These are phyloP conservation scores for Knufia petricola DNA, from an alignment of 2,329 filamentous ascomycete genomes.

Conservation along the genomic window DNA sequence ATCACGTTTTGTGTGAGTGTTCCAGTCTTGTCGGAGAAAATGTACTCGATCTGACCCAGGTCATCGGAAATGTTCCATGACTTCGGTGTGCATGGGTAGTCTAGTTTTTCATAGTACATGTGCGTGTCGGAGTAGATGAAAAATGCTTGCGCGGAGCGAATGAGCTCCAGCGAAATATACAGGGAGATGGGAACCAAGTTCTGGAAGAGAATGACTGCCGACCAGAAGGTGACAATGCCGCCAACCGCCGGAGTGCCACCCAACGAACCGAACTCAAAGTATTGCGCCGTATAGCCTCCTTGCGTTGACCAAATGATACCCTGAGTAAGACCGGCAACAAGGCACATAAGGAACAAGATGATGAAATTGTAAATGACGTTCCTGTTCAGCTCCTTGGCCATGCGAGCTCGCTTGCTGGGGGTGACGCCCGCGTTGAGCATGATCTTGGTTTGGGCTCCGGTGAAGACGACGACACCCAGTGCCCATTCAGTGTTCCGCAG, in stretches of 20 bases:
- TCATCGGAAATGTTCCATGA: slow-evolving; percentile 99
- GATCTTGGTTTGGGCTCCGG: slow-evolving; percentile 93
- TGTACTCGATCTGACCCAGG: slow-evolving; percentile 95
- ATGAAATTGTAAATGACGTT: slow-evolving; percentile 96
- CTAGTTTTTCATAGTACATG: slow-evolving; percentile 95
- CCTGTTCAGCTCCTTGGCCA: slow-evolving; percentile 90
- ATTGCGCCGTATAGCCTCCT: slow-evolving; percentile 59
- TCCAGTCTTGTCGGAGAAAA: slow-evolving; percentile 92
- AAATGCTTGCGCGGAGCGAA: slow-evolving; percentile 82
- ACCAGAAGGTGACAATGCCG: slow-evolving; percentile 96
- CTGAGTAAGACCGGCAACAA: slow-evolving; percentile 74
- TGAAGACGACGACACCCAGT: slow-evolving; percentile 85
- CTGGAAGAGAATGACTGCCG: slow-evolving; percentile 87
- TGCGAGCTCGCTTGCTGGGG: slow-evolving; percentile 82
- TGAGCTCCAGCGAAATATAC: slow-evolving; percentile 94
- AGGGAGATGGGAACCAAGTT: slow-evolving; percentile 98
- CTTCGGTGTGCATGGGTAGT: slow-evolving; percentile 92
- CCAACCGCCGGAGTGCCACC: slow-evolving; percentile 65
- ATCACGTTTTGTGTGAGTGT: slow-evolving; percentile 88
- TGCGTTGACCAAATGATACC: slow-evolving; percentile 67
- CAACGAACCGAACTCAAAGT: slow-evolving; percentile 78
- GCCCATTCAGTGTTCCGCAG: slow-evolving; percentile 94
- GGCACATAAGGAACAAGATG: slow-evolving; percentile 80
- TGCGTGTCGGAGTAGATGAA: slow-evolving; percentile 94
- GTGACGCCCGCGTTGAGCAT: slow-evolving; percentile 98